These are phyloP conservation scores for Opeltia flavorubescens DNA, from an alignment of 495 filamentous ascomycete genomes.

Conservation along the genomic window DNA sequence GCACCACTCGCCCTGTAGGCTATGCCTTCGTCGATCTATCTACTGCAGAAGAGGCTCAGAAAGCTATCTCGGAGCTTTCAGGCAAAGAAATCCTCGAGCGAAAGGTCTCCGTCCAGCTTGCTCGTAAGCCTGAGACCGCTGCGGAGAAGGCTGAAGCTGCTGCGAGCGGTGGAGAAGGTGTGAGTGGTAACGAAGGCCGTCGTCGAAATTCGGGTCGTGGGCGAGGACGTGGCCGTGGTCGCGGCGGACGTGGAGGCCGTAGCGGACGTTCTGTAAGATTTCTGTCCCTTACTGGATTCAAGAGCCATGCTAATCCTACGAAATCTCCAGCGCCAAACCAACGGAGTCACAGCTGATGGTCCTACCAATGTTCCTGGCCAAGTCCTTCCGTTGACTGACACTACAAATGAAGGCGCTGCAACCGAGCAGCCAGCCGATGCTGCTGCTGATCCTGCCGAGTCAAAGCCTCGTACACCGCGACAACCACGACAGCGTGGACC, in stretches of 20 bases:
- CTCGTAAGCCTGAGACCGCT: conserved; percentile 85
- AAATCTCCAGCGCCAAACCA: conserved; percentile 12
- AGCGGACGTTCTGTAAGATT: conserved; percentile 63
- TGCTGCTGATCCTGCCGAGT: conserved; percentile 26
- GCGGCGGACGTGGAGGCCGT: conserved; percentile 49
- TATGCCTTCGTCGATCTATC: conserved; percentile 98
- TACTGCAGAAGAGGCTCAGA: conserved; percentile 83
- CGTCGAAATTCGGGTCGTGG: conserved; percentile 66
- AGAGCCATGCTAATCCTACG: neutral
- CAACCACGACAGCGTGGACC: conserved; percentile 69
- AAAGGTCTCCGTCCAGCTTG: conserved; percentile 97
- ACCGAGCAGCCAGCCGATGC: conserved; percentile 35
- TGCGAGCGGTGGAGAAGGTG: conserved; percentile 43
- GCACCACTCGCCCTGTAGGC: conserved; percentile 92
- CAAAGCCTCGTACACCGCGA: conserved; percentile 33
- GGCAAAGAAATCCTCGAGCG: conserved; percentile 93
- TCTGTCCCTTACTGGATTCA: neutral
- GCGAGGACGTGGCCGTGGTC: conserved; percentile 62
- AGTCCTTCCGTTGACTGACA: conserved; percentile 41
- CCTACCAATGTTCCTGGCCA: conserved; percentile 40
- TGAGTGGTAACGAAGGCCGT: conserved; percentile 57
- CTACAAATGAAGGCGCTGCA: conserved; percentile 41
- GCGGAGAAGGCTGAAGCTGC: conserved; percentile 57
- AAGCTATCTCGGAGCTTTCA: conserved; percentile 85
- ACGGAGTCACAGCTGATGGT: conserved; percentile 22